Evolutionary conservation across 2,329 filamentous ascomycete species (phyloP), one percentile per base, ranked within the genome.

Genomic region (Didymella glomerata): DNA sequence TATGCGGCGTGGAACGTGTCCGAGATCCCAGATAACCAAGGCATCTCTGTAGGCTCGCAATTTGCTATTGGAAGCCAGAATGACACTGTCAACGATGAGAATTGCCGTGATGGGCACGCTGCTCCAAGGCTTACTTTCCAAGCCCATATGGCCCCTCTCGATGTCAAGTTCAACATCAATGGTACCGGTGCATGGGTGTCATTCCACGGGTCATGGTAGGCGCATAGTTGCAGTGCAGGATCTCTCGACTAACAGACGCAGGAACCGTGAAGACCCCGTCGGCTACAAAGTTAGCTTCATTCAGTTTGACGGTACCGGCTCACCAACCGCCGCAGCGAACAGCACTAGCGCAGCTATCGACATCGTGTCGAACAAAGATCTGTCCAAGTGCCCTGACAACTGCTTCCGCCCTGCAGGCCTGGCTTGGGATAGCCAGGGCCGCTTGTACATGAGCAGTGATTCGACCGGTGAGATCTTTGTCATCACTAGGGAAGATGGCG

Each of bases 141-240:
- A 49, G 85, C 90, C 1, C 90, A 93, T 70, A 88, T 84, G 71
- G 89, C 90, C 0, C 90, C 90, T 0, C 79, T 92, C 0, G 89
- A 91, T 64, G 85, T 92, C 69, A 86, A 86, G 61, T 93, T 93
- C 78, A 81, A 85, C 62, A 68, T 79, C 40, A 85, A 85, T 34
- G 83, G 82, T 13, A 82, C 80, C 1, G 78, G 79, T 2, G 89
- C 88, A 1, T 92, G 85, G 77, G 78, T 93, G 18, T 81, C 86
- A 0, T 91, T 92, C 76, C 90, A 91, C 73, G 90, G 90, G 14
- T 89, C 85, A 74, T 92, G 89, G 88, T 79, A 73, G 53, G 32
- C 16, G 42, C 28, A 14, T 8, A n/a, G 9, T n/a, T 11, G 30
- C 16, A 18, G 10, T 10, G 7, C 32, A 11, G 45, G 16, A 30